Evolutionary conservation across 495 filamentous ascomycete species (phyloP).

Genomic region (Chaetomidium leptoderma): DNA sequence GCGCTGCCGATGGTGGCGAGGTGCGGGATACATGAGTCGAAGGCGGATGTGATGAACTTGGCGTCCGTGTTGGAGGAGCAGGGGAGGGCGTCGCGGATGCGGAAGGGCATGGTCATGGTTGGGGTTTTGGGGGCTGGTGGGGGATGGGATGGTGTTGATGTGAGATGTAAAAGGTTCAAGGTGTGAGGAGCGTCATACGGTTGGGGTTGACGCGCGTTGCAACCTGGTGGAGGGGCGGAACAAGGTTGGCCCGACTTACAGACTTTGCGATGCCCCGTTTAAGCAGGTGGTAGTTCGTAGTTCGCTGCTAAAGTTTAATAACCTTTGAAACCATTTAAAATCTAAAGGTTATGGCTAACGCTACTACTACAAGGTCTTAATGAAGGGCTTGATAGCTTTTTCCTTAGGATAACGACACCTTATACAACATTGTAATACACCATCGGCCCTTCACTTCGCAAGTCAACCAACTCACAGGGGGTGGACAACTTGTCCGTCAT

Average conservation of each 20-base stretch:
- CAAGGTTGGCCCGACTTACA: neutral
- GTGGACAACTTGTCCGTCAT: too few relatives aligned
- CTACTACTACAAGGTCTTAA: too few relatives aligned
- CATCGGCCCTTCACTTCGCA: neutral
- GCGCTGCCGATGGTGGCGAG: constrained; percentile 21
- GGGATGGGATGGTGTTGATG: neutral
- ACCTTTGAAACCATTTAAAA: too few relatives aligned
- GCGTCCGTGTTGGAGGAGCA: constrained; percentile 15
- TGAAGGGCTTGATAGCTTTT: too few relatives aligned
- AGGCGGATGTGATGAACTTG: constrained; percentile 12
- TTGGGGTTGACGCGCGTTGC: neutral
- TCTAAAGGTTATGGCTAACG: too few relatives aligned
- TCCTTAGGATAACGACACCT: too few relatives aligned
- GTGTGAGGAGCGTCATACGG: neutral
- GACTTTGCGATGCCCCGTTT: neutral
- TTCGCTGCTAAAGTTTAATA: too few relatives aligned
- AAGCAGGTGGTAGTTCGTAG: neutral
- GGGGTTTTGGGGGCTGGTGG: neutral
- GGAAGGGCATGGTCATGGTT: constrained; percentile 7
- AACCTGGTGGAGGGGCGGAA: neutral
- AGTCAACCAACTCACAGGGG: neutral
- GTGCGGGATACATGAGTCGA: constrained; percentile 15
- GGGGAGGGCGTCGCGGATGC: constrained; percentile 17
- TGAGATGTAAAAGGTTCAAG: neutral
- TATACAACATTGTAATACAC: neutral